These are phyloP conservation scores for Chenopodium suecicum DNA, from an alignment of 148 eudicot genomes.

Conservation along the genomic window DNA sequence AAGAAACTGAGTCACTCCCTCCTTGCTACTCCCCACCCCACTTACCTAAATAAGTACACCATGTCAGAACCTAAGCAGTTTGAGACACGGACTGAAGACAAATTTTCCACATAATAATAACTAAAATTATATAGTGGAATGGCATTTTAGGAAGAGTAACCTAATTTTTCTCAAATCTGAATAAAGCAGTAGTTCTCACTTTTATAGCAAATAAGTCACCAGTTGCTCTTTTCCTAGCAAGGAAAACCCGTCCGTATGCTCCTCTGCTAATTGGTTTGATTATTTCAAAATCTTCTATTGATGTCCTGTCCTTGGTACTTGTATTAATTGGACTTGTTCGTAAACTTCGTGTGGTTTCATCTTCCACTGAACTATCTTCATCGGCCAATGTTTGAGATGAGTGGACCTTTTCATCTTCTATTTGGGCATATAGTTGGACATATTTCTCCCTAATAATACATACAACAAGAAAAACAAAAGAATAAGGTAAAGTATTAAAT, in stretches of 20 bases:
- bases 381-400: constrained; percentile 50
- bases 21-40: neutral
- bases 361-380: constrained; percentile 83
- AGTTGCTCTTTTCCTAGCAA: constrained; percentile 92
- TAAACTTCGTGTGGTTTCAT: constrained; percentile 72
- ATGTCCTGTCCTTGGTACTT: constrained; percentile 76
- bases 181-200: constrained; percentile 38
- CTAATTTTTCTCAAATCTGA: neutral
- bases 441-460: constrained; percentile 76
- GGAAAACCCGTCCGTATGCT: constrained; percentile 95
- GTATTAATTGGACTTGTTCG: constrained; percentile 89
- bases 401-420: constrained; percentile 78
- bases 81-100: neutral
- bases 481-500: constrained; percentile 2
- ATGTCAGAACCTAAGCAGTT: neutral
- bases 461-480: constrained; percentile 7
- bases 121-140: neutral
- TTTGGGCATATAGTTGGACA: constrained; percentile 79
- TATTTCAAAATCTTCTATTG: constrained; percentile 96
- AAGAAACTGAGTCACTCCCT: neutral
- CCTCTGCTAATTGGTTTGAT: constrained; percentile 99
- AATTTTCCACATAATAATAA: neutral
- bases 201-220: constrained; percentile 98
- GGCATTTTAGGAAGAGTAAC: neutral
- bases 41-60: neutral